These are phyloP conservation scores for Fusarium sp. DNA, from an alignment of 2,329 filamentous ascomycete genomes.

Conservation along the genomic window DNA sequence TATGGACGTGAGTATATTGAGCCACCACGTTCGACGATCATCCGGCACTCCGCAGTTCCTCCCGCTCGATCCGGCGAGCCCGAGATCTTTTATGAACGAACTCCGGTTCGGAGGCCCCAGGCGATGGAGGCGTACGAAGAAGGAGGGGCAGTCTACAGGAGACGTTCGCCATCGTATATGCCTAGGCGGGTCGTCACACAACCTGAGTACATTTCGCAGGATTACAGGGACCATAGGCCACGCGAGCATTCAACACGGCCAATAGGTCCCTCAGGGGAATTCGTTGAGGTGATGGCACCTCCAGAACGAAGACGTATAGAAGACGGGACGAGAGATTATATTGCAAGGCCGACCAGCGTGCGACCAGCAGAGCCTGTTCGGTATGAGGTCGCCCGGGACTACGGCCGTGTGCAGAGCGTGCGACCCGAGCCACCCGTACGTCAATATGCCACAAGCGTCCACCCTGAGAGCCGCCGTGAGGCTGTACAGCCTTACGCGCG, in stretches of 20 bases:
- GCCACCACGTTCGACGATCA: conserved; percentile 55
- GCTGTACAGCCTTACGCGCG: conserved; percentile 46
- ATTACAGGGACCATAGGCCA: conserved; percentile 63
- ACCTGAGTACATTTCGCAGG: conserved; percentile 64
- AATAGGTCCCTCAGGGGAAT: conserved; percentile 54
- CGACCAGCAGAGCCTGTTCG: conserved; percentile 60
- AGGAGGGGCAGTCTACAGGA: conserved; percentile 59
- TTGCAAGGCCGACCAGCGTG: conserved; percentile 65
- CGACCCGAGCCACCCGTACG: conserved; percentile 48
- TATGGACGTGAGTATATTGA: conserved; percentile 82
- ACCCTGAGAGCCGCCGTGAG: conserved; percentile 43
- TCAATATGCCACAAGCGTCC: conserved; percentile 43
- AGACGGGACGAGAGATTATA: conserved; percentile 62
- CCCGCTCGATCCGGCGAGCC: conserved; percentile 56
- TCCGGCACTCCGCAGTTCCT: conserved; percentile 63
- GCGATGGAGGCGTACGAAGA: conserved; percentile 59
- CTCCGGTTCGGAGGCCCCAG: conserved; percentile 61
- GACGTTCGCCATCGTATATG: conserved; percentile 60
- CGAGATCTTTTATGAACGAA: conserved; percentile 73
- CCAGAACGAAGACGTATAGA: conserved; percentile 54
- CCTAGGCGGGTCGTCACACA: conserved; percentile 69
- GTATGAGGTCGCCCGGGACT: conserved; percentile 54
- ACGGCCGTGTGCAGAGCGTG: conserved; percentile 56
- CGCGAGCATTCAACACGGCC: conserved; percentile 67
- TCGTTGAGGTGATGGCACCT: conserved; percentile 57